Conservation (phyloP, 306 rosid genomes). For the Fragaria nilgerrensis region DNA sequence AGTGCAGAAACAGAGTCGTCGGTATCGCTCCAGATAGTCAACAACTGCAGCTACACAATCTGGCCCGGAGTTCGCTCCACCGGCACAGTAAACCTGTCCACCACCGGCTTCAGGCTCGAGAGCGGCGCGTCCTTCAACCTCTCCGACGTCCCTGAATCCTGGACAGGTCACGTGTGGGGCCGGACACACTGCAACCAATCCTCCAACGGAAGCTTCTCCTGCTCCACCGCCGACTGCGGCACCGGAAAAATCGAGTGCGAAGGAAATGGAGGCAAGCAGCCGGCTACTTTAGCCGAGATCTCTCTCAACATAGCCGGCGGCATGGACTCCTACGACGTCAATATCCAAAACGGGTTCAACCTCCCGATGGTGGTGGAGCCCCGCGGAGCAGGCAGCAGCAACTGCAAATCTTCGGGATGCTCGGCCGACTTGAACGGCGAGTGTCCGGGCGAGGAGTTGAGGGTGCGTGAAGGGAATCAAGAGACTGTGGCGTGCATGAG, state of each 20-base stretch:
- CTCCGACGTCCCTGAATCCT: slow-evolving; percentile 44
- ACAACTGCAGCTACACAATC: slow-evolving; percentile 72
- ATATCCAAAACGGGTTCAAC: slow-evolving; percentile 83
- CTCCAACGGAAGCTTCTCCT: slow-evolving; percentile 56
- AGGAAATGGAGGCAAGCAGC: slow-evolving; percentile 75
- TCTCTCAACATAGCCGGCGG: slow-evolving; percentile 59
- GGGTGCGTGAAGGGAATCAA: slow-evolving; percentile 34
- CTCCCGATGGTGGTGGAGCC: slow-evolving; percentile 77
- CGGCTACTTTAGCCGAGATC: slow-evolving; percentile 88
- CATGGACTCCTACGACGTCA: slow-evolving; percentile 83
- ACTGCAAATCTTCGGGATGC: slow-evolving; percentile 75
- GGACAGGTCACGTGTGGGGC: slow-evolving; percentile 94
- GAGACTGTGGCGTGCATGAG: slow-evolving; percentile 78
- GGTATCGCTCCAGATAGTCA: slow-evolving; percentile 64
- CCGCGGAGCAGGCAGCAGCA: slow-evolving; percentile 57
- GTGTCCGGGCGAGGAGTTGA: slow-evolving; percentile 48
- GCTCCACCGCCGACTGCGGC: slow-evolving; percentile 84
- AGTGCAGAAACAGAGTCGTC: slow-evolving; percentile 35
- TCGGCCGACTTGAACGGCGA: slow-evolving; percentile 68
- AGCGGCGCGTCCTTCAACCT: slow-evolving; percentile 47
- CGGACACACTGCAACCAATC: slow-evolving; percentile 62
- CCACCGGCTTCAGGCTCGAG: slow-evolving; percentile 67
- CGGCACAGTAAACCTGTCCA: slow-evolving; percentile 67
- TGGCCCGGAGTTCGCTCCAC: slow-evolving; percentile 48
- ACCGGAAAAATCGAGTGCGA: slow-evolving; percentile 62